These are phyloP conservation scores for Jamesozyma rosinii DNA, from an alignment of 805 yeast species.

Conservation along the genomic window DNA sequence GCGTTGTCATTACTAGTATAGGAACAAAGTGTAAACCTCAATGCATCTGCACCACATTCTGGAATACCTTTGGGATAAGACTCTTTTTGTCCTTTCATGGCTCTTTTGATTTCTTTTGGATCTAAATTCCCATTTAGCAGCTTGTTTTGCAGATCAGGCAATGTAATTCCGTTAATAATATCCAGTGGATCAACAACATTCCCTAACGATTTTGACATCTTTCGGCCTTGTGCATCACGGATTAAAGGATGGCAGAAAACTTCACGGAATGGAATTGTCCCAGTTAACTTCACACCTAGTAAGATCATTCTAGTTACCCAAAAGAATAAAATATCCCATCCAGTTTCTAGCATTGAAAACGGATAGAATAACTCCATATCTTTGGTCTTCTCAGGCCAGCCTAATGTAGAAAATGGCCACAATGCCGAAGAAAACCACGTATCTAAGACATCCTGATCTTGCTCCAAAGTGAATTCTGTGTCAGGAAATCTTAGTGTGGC, in stretches of 20 bases:
- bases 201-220: constrained; percentile 96
- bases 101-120: constrained; percentile 72
- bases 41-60: constrained; percentile 97
- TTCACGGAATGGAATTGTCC: constrained; percentile 82
- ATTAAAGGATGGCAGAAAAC: constrained; percentile 98
- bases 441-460: constrained; percentile 95
- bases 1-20: constrained; percentile 97
- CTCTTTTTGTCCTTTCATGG: constrained; percentile 72
- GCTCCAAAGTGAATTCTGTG: constrained; percentile 61
- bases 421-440: constrained; percentile 99
- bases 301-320: constrained; percentile 97
- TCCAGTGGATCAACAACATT: constrained; percentile 93
- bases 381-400: constrained; percentile 76
- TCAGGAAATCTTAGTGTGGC: constrained; percentile 66
- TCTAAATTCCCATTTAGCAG: constrained; percentile 73
- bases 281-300: constrained; percentile 79
- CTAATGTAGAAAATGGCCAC: constrained; percentile 94
- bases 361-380: constrained; percentile 78
- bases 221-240: constrained; percentile 96
- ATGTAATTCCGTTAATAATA: constrained; percentile 76
- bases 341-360: constrained; percentile 89
- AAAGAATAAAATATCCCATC: constrained; percentile 98
- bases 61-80: constrained; percentile 94
- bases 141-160: constrained; percentile 67
- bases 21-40: constrained; percentile 94